Evolutionary conservation across 1,284 basidiomycete genomes (phyloP), one percentile per base, ranked within the genome.

Genomic region (Tausonia pullulans): DNA sequence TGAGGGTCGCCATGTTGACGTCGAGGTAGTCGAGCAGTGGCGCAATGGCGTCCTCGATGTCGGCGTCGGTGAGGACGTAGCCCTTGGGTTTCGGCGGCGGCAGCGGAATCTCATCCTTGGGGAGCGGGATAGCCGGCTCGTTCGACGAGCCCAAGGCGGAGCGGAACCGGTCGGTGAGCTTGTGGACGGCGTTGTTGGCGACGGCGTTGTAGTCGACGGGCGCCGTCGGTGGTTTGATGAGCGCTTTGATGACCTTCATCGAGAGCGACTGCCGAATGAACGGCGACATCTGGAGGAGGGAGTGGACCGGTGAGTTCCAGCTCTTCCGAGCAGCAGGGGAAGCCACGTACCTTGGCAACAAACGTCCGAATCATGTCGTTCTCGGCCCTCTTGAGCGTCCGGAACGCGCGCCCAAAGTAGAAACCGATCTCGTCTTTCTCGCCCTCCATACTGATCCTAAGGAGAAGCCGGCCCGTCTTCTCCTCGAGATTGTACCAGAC

Each of bases 351-450:
- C 84, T 98, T 98, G 80, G 98, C 95, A 61, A 98, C 90, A 74
- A 98, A 95, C 56, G 90, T 89, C 7, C 93, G 83, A 57, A 95
- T 84, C 96, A 99, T 98, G 71, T 98, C 95, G 39, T 84, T 86
- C 74, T 98, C 94, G 0, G 92, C 88, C 40, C 95, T 81, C 77
- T 98, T 98, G 70, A 99, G 76, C 58, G 87, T 93, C 50, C 95
- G 82, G 81, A 98, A 98, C 0, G 88, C 96, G 51, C 92, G 82
- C 10, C 96, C 96, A 73, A 98, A 99, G 79, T 92, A 93, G 80
- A 97, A 99, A 69, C 91, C 88, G 27, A 95, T 90, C 73, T 98
- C 96, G 72, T 97, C 94, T 75, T 95, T 90, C 80, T 98, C 95
- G 57, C 93, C 93, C 73, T 98, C 96, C 93, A 98, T 97, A 74